Percentiles rank a stretch among this genome's conserved stretches.
Conservation (phyloP, 768 basidiomycete species). For the Tephrocybe sp. region DNA sequence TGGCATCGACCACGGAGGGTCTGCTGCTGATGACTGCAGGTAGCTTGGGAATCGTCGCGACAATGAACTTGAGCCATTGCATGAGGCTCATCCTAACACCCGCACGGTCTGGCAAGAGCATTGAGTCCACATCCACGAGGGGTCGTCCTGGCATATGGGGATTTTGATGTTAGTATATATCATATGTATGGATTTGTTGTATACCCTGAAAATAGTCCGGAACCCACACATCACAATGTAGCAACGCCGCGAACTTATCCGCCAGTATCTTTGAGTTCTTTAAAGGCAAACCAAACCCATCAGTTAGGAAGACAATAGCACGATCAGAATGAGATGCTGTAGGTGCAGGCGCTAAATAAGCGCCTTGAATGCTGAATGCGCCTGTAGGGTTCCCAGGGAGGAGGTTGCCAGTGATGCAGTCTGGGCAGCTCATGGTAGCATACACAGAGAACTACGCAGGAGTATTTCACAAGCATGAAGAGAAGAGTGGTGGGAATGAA, state of each 20-base stretch:
- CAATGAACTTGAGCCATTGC: slow-evolving; percentile 29
- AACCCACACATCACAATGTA: slow-evolving; percentile 64
- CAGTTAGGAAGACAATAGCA: slow-evolving; percentile 55
- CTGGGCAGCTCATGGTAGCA: slow-evolving; percentile 26
- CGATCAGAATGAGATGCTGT: slow-evolving; percentile 20
- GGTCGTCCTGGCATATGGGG: slow-evolving; percentile 38
- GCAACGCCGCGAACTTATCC: slow-evolving; percentile 45
- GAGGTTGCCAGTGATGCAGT: slow-evolving; percentile 44
- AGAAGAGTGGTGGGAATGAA: not conserved
- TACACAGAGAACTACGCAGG: not conserved
- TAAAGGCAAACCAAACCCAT: slow-evolving; percentile 56
- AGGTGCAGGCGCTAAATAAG: slow-evolving; percentile 42
- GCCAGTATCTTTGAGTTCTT: slow-evolving; percentile 59
- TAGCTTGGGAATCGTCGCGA: slow-evolving; percentile 25
- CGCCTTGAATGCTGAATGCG: slow-evolving; percentile 33
- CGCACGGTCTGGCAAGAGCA: slow-evolving; percentile 31
- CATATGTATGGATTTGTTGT: too few species aligned
- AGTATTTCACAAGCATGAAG: not conserved
- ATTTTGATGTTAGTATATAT: too few species aligned
- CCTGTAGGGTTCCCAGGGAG: slow-evolving; percentile 51
- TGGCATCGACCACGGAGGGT: slow-evolving; percentile 29
- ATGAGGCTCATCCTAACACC: slow-evolving; percentile 31
- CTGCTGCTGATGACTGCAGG: slow-evolving; percentile 32
- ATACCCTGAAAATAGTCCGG: slow-evolving; percentile 64
- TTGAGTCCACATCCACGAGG: slow-evolving; percentile 22